phyloP scores from a whole-genome alignment of 306 rosid species.

The Hippophae rhamnoides region DNA sequence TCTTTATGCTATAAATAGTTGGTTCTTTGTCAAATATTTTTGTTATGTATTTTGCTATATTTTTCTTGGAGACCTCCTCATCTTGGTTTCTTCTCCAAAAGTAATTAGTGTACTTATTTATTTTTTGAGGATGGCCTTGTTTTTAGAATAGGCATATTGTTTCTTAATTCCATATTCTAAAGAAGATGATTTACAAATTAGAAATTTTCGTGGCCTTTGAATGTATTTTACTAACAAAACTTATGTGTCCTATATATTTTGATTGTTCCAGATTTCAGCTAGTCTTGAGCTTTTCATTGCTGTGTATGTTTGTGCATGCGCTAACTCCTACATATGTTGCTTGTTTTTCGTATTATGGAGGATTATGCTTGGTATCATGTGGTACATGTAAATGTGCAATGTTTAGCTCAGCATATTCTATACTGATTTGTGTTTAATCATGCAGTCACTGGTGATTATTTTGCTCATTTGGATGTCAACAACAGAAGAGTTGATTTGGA shows the following conservation, averaged over 20 bases:
- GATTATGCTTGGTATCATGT: constrained; percentile 8
- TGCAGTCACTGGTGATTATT: constrained; percentile 90
- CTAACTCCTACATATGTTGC: too few relatives aligned
- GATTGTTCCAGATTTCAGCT: too few relatives aligned
- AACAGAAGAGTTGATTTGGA: constrained; percentile 84
- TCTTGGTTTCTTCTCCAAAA: neutral
- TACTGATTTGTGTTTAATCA: constrained; percentile 15
- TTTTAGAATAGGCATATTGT: neutral
- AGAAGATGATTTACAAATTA: neutral
- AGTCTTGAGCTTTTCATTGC: too few relatives aligned
- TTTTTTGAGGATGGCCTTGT: neutral
- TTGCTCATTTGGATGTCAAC: constrained; percentile 81
- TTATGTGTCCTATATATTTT: too few relatives aligned
- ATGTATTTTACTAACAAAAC: constrained; percentile 1
- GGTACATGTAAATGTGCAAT: constrained; percentile 3
- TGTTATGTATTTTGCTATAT: neutral
- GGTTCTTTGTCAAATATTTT: neutral
- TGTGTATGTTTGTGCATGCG: too few relatives aligned
- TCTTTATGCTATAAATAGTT: too few relatives aligned
- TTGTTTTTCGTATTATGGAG: neutral
- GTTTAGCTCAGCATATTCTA: constrained; percentile 5
- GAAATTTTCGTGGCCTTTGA: neutral
- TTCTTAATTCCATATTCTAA: neutral
- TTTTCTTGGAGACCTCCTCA: constrained; percentile 1
- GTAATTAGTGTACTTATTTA: neutral